A percentile compares a stretch with the other conserved stretches of the same genome.
Evolutionary conservation across 345 rosid species (phyloP).

Genomic region (Odontarrhena argentea): DNA sequence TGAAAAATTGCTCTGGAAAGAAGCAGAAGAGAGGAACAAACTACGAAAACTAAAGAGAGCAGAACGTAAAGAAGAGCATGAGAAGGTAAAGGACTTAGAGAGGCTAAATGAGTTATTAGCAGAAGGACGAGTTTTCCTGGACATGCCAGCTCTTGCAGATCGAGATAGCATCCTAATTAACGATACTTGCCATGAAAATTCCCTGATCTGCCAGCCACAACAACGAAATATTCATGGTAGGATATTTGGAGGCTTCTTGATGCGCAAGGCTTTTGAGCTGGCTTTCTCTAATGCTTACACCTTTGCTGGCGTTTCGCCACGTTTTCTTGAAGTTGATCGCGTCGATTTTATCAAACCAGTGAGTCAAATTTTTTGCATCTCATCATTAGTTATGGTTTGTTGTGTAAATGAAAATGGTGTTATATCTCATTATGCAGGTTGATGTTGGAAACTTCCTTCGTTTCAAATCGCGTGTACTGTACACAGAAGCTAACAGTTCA

Average conservation of each 20-base stretch:
- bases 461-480: slow-evolving; percentile 77
- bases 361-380: slow-evolving; percentile 40
- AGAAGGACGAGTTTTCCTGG: slow-evolving; percentile 78
- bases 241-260: slow-evolving; percentile 85
- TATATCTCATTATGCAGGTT: slow-evolving; percentile 52
- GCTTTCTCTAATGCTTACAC: slow-evolving; percentile 84
- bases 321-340: slow-evolving; percentile 80
- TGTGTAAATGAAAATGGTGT: neutral
- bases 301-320: slow-evolving; percentile 82
- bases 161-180: slow-evolving; percentile 81
- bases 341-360: slow-evolving; percentile 88
- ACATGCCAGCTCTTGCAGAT: slow-evolving; percentile 94
- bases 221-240: slow-evolving; percentile 87
- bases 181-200: slow-evolving; percentile 67
- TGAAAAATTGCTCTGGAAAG: slow-evolving; percentile 74
- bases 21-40: slow-evolving; percentile 81
- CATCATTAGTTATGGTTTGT: neutral
- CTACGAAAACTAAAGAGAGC: slow-evolving; percentile 59
- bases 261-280: slow-evolving; percentile 84
- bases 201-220: slow-evolving; percentile 85
- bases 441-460: slow-evolving; percentile 89
- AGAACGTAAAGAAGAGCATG: slow-evolving; percentile 40
- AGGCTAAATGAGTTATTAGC: slow-evolving; percentile 65
- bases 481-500: slow-evolving; percentile 61
- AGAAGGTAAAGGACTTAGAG: slow-evolving; percentile 46